Conservation (phyloP, 2,329 filamentous ascomycete species). For the Xylaria hypoxylon region DNA sequence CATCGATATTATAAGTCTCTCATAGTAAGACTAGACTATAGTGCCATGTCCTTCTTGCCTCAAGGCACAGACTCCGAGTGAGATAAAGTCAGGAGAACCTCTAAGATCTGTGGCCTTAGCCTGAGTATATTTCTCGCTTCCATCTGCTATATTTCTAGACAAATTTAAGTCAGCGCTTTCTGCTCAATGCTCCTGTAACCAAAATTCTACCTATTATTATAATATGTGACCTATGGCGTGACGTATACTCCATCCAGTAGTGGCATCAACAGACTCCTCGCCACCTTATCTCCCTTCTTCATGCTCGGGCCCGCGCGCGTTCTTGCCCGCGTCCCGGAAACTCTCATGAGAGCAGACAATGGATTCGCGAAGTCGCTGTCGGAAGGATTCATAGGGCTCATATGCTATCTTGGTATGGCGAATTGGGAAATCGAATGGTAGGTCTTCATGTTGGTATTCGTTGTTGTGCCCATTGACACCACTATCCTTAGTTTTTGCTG, state of each 20-base stretch:
- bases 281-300: background rate
- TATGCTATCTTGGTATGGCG: slow-evolving; percentile 8
- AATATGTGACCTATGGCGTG: background rate
- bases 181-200: background rate
- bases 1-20: too few relatives aligned
- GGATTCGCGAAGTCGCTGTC: slow-evolving; percentile 1
- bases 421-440: slow-evolving; percentile 1
- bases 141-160: background rate
- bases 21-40: too few relatives aligned
- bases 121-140: background rate
- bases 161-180: background rate
- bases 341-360: slow-evolving; percentile 2
- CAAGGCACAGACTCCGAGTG: too few relatives aligned
- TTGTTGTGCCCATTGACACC: background rate
- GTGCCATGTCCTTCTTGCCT: too few relatives aligned
- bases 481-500: background rate
- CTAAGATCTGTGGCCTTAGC: background rate
- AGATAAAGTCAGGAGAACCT: too few relatives aligned
- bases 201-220: background rate
- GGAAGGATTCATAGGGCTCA: background rate
- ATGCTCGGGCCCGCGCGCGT: too few relatives aligned
- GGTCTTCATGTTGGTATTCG: background rate
- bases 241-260: background rate
- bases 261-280: background rate
- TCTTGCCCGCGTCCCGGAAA: background rate